Evolutionary conservation across 305 asterid species (phyloP).

Genomic region (Withania somnifera): DNA sequence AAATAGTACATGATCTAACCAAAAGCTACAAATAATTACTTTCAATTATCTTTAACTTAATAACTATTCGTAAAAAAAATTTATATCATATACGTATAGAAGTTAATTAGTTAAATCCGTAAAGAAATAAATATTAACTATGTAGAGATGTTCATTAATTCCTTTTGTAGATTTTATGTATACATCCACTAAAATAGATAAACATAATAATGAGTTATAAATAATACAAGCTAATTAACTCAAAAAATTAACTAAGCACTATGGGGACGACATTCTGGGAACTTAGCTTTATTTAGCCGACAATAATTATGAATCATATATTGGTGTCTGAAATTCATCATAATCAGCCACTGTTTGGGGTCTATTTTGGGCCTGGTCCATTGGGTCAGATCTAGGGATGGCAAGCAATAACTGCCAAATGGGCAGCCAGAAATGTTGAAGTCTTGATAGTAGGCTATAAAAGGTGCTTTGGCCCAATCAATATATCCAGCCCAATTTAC

Average conservation of each 20-base stretch:
- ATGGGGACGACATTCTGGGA: neutral
- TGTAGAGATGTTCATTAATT: neutral
- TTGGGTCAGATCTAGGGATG: neutral
- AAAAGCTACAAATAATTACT: too few relatives aligned
- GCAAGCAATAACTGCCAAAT: neutral
- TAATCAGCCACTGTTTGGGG: neutral
- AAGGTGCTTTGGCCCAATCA: constrained; percentile 35
- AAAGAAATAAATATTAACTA: neutral
- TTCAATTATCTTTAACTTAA: neutral
- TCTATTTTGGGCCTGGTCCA: neutral
- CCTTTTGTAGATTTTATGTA: neutral
- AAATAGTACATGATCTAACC: too few relatives aligned
- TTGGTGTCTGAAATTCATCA: neutral
- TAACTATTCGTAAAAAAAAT: too few relatives aligned
- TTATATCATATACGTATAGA: neutral
- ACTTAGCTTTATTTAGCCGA: neutral
- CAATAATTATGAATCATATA: neutral
- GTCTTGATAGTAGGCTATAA: constrained; percentile 17
- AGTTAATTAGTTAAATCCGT: too few relatives aligned
- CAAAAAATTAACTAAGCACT: neutral
- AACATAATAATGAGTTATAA: too few relatives aligned
- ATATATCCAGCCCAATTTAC: constrained; percentile 29
- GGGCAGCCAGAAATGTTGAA: constrained; percentile 23
- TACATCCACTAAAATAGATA: neutral
- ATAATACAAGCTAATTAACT: too few relatives aligned